Percentiles rank a stretch among this genome's conserved stretches.
These are phyloP conservation scores for Penicillium soppii DNA, from an alignment of 495 filamentous ascomycete genomes.

Conservation along the genomic window DNA sequence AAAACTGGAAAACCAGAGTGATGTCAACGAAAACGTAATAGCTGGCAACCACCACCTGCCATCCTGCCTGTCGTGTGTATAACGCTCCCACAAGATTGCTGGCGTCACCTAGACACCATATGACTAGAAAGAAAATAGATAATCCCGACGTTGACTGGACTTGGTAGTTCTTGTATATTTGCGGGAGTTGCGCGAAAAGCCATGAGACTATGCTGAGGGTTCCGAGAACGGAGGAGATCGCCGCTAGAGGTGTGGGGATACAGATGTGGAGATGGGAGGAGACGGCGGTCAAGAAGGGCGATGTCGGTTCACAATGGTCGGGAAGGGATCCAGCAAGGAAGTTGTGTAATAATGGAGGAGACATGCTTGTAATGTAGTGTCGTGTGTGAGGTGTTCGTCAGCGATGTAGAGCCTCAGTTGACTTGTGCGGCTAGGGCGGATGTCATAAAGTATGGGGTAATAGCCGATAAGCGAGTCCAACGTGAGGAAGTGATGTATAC, in stretches of 20 bases:
- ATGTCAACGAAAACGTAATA: conserved; percentile 72
- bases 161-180: conserved; percentile 70
- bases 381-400: neutral
- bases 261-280: conserved; percentile 65
- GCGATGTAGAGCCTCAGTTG: neutral
- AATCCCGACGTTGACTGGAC: conserved; percentile 66
- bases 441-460: conserved; percentile 1
- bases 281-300: conserved; percentile 54
- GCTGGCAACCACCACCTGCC: conserved; percentile 66
- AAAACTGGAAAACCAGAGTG: conserved; percentile 60
- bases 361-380: conserved; percentile 24
- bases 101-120: conserved; percentile 70
- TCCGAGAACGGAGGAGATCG: conserved; percentile 65
- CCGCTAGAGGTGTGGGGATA: conserved; percentile 63
- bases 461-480: conserved; percentile 1
- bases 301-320: conserved; percentile 62
- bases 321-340: conserved; percentile 43
- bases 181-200: conserved; percentile 76
- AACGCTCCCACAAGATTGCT: conserved; percentile 66
- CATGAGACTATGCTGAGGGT: conserved; percentile 66
- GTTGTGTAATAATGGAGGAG: conserved; percentile 29
- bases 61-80: conserved; percentile 65
- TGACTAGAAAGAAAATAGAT: conserved; percentile 65
- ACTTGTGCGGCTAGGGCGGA: neutral
- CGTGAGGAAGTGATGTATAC: neutral